These are phyloP conservation scores for Microsporum audouinii DNA, from an alignment of 2,329 filamentous ascomycete species.

Conservation along the genomic window DNA sequence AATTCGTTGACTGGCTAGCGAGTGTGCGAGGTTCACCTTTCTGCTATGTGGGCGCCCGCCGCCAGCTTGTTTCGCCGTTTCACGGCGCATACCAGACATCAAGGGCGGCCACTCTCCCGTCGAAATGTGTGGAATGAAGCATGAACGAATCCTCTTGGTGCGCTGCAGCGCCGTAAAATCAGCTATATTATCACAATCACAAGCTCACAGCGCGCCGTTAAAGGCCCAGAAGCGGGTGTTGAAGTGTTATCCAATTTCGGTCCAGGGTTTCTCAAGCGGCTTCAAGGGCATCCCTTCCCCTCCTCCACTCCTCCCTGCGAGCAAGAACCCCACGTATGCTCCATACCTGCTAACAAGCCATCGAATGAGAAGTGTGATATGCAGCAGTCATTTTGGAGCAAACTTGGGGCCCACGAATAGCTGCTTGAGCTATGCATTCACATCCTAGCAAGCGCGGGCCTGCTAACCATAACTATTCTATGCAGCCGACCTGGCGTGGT, in stretches of 20 bases:
- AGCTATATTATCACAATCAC: neutral
- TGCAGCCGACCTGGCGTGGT: constrained; percentile 1
- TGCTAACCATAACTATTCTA: neutral
- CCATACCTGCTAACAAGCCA: neutral
- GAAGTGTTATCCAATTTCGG: neutral
- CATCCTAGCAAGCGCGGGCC: neutral
- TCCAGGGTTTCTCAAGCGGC: neutral
- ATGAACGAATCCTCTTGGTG: neutral
- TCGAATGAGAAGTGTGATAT: neutral
- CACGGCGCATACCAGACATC: neutral
- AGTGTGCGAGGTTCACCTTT: neutral
- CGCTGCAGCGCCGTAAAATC: neutral
- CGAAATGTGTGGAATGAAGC: neutral
- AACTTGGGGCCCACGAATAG: neutral
- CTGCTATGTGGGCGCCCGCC: neutral
- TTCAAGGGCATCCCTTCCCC: neutral
- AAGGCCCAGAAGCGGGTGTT: neutral
- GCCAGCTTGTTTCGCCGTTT: neutral
- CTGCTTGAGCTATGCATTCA: neutral
- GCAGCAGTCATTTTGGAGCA: neutral
- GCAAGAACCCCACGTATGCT: neutral
- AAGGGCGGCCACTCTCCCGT: neutral
- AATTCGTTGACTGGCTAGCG: neutral
- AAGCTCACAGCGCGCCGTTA: neutral
- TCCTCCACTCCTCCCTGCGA: neutral